phyloP scores from a whole-genome alignment of 148 eudicot species.

The Rhododendron williamsianum region DNA sequence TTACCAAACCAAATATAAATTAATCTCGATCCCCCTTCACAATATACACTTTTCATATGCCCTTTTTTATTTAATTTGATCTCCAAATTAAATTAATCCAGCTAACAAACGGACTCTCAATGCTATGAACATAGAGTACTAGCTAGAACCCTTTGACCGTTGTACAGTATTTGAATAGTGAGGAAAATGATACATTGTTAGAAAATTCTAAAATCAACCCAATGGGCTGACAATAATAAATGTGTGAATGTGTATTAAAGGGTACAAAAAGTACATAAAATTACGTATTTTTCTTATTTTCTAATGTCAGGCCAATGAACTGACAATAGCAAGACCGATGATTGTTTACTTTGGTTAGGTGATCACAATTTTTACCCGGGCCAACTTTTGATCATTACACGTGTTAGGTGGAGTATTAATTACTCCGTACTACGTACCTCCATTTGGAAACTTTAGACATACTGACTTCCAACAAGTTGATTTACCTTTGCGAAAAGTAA shows the following conservation, averaged over 20 bases:
- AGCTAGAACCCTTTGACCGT: background rate
- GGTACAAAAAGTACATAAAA: too few species aligned
- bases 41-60: background rate
- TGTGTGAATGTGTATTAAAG: too few species aligned
- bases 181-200: background rate
- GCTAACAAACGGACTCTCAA: too few species aligned
- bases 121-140: background rate
- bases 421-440: background rate
- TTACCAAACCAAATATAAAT: background rate
- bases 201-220: too few species aligned
- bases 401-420: background rate
- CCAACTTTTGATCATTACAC: background rate
- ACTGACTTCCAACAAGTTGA: background rate
- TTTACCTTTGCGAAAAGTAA: slow-evolving; percentile 10
- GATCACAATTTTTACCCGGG: background rate
- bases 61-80: too few species aligned
- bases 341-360: background rate
- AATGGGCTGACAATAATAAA: too few species aligned
- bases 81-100: too few species aligned
- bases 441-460: slow-evolving; percentile 6
- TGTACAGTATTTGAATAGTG: background rate
- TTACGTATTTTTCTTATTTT: too few species aligned
- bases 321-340: too few species aligned
- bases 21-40: background rate
- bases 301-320: too few species aligned